Evolutionary conservation across 2,329 filamentous ascomycete genomes (phyloP).

Genomic region (Shiraia bambusicola): DNA sequence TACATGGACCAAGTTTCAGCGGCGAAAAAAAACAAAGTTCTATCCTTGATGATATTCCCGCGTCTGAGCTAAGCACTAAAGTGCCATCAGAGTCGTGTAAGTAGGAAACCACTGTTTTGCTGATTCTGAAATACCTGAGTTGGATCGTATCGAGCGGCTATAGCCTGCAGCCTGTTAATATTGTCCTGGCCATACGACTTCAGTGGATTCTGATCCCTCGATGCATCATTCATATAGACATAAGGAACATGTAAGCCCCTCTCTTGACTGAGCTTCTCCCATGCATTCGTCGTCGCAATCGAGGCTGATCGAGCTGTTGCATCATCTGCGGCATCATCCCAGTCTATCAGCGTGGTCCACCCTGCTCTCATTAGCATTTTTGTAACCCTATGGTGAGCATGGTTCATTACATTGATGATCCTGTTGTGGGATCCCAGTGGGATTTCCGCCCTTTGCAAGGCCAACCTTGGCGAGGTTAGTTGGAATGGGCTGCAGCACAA

Average conservation of each 20-base stretch:
- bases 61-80: no score
- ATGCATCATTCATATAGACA: slow-evolving; percentile 49
- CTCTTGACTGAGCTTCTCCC: slow-evolving; percentile 2
- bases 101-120: not conserved
- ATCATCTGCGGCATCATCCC: slow-evolving; percentile 2
- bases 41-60: no score
- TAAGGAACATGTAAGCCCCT: slow-evolving; percentile 1
- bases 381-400: not conserved
- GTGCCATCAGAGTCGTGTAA: no score
- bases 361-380: not conserved
- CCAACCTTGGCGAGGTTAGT: not conserved
- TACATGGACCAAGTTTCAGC: no score
- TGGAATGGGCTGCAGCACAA: slow-evolving; percentile 4
- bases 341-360: slow-evolving; percentile 6
- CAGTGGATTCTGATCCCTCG: slow-evolving; percentile 43
- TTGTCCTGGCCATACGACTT: slow-evolving; percentile 34
- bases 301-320: not conserved
- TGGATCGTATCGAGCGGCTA: slow-evolving; percentile 43
- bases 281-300: not conserved
- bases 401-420: slow-evolving; percentile 3
- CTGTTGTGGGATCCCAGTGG: not conserved
- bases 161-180: slow-evolving; percentile 25
- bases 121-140: slow-evolving; percentile 38
- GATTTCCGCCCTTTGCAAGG: slow-evolving; percentile 3
- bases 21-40: no score